These are phyloP conservation scores for Marchantia polymorpha DNA, from an alignment of 225 moss, liverwort and hornwort genomes.

Conservation along the genomic window DNA sequence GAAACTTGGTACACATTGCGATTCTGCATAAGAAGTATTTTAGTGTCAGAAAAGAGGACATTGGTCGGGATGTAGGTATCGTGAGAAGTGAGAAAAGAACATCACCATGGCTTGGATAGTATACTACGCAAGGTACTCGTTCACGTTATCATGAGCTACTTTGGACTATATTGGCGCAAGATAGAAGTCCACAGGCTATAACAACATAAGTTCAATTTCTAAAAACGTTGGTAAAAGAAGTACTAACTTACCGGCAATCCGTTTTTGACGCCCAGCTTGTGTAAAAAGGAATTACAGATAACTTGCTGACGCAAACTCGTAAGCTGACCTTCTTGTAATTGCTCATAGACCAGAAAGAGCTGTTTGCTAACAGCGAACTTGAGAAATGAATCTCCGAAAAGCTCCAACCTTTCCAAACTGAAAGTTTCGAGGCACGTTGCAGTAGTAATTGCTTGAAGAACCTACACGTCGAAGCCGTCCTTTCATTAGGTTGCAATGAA, in stretches of 20 bases:
- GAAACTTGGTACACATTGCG: too few relatives aligned
- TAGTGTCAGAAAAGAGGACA: too few relatives aligned
- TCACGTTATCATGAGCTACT: too few relatives aligned
- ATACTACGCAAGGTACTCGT: too few relatives aligned
- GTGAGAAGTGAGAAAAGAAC: too few relatives aligned
- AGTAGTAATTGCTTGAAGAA: slow-evolving; percentile 85
- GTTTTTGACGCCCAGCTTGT: slow-evolving; percentile 53
- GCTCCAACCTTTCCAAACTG: slow-evolving; percentile 72
- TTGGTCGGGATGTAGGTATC: too few relatives aligned
- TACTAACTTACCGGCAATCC: slow-evolving; percentile 34
- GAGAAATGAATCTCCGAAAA: slow-evolving; percentile 86
- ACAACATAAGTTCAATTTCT: too few relatives aligned
- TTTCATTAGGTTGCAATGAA: background rate
- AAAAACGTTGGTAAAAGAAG: background rate
- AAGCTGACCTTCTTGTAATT: slow-evolving; percentile 65
- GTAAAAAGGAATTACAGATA: slow-evolving; percentile 68
- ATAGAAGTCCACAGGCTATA: too few relatives aligned
- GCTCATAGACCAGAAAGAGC: slow-evolving; percentile 69
- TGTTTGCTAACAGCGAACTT: slow-evolving; percentile 87
- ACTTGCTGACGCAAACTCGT: slow-evolving; percentile 54
- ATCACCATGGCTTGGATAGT: too few relatives aligned
- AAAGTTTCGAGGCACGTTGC: slow-evolving; percentile 66
- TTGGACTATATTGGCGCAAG: too few relatives aligned
- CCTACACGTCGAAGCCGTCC: slow-evolving; percentile 30
- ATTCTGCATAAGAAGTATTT: too few relatives aligned